A percentile compares a stretch with the other conserved stretches of the same genome.
These are phyloP conservation scores for Penicillium arizonense DNA, from an alignment of 495 filamentous ascomycete genomes.

Conservation along the genomic window DNA sequence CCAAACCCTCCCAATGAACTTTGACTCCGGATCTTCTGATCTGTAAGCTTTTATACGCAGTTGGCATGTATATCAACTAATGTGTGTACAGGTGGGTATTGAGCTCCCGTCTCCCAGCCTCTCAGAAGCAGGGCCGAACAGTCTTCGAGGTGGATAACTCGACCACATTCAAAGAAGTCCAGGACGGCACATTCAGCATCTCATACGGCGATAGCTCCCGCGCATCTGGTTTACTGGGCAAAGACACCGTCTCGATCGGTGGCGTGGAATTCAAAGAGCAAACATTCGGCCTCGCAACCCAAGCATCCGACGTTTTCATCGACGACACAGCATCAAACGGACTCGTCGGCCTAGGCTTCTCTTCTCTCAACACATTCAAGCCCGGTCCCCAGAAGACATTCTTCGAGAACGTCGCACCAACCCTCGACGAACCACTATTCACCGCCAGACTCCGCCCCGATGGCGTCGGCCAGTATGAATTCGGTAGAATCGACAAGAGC, in stretches of 20 bases:
- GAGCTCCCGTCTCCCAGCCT: conserved; percentile 57
- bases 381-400: conserved; percentile 72
- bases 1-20: conserved; percentile 70
- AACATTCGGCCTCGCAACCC: conserved; percentile 67
- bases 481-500: conserved; percentile 65
- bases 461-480: conserved; percentile 70
- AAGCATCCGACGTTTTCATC: conserved; percentile 62
- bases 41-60: conserved; percentile 51
- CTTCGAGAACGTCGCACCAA: conserved; percentile 69
- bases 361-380: conserved; percentile 67
- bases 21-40: conserved; percentile 83
- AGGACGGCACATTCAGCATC: conserved; percentile 59
- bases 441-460: conserved; percentile 63
- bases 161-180: conserved; percentile 46
- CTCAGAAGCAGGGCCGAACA: conserved; percentile 47
- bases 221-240: conserved; percentile 65
- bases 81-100: conserved; percentile 64
- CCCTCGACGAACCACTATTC: conserved; percentile 67
- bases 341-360: conserved; percentile 77
- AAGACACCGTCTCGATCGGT: conserved; percentile 71
- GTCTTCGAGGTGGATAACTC: conserved; percentile 64
- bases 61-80: background rate
- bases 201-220: conserved; percentile 72
- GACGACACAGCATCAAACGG: conserved; percentile 62
- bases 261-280: conserved; percentile 66